Evolutionary conservation across 345 rosid species (phyloP).

Genomic region (Salix suchowensis): DNA sequence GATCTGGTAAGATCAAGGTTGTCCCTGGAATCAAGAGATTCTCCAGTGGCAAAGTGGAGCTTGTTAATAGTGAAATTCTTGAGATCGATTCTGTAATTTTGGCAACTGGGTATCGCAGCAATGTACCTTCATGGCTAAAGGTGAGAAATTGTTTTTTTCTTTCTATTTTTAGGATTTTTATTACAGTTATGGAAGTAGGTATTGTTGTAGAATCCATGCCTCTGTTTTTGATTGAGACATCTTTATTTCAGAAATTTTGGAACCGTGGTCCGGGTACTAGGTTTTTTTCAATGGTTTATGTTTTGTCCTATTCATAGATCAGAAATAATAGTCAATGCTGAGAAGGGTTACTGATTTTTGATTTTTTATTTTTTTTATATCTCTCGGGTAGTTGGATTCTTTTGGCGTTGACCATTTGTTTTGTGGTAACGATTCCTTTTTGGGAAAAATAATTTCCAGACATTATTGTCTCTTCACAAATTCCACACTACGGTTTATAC

Average conservation of each 20-base stretch:
- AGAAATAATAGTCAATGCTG: conserved; percentile 1
- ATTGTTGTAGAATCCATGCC: neutral
- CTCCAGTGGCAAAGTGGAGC: conserved; percentile 48
- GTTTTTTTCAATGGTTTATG: conserved; percentile 8
- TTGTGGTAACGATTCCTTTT: neutral
- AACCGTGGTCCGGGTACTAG: conserved; percentile 18
- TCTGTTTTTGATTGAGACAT: conserved; percentile 11
- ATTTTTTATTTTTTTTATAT: neutral
- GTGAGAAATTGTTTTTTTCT: conserved; percentile 29
- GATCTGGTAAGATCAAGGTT: conserved; percentile 65
- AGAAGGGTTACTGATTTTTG: neutral
- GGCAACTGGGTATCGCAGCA: conserved; percentile 93
- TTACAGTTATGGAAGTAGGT: conserved; percentile 29
- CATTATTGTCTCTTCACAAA: neutral
- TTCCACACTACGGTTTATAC: neutral
- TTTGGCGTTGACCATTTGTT: neutral
- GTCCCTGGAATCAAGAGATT: conserved; percentile 68
- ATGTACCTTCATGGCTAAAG: conserved; percentile 90
- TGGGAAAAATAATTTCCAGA: neutral
- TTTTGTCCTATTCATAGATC: conserved; percentile 14
- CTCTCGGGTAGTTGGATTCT: conserved; percentile 7
- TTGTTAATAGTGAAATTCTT: conserved; percentile 51
- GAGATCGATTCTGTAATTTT: conserved; percentile 68
- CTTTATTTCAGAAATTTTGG: neutral
- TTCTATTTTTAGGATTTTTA: conserved; percentile 5